Base-by-base conservation (phyloP, 2,329 filamentous ascomycete genomes). In the Seiridium cupressi region DNA sequence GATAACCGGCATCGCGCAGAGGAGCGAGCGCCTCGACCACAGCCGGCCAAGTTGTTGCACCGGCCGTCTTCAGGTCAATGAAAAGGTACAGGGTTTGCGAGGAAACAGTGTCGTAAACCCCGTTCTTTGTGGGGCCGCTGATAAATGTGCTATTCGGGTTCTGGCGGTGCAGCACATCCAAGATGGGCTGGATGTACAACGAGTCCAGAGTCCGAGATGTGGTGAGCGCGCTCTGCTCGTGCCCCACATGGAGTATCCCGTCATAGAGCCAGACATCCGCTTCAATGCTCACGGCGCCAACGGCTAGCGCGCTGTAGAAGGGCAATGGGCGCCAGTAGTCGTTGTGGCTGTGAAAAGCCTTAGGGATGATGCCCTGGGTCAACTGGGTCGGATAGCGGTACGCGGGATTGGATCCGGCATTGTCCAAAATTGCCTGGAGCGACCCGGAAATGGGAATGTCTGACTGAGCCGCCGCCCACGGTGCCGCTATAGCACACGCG, bases 201-300 rank as follows among this genome's bases (percentile, higher is more conserved):
- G 76, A 78, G 65, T 76, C 68, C 60, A 91, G 81, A 0, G 87
- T 89, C 32, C 81, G 80, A 53, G 81, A 79, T 11, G 70, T 67
- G 36, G 79, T 79, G 34, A 89, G 70, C 0, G 81, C 78, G 5
- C 79, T 77, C 6, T 72, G 76, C 49, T 81, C 80, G 70, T 91
- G 89, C 3, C 87, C 87, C 51, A 91, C 83, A 44, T 83, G 82
- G 5, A 91, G 77, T 4, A 84, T 67, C 26, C 66, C 64, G 58
- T 81, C 76, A 54, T 79, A 81, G 1, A 84, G 76, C 85, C 86
- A 91, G 32, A 91, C 81, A 67, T 91, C 89, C 3, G 86, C 87
- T 72, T 91, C 88, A 2, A 89, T 78, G 11, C 85, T 81, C 5
- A 83, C 82, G 65, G 84, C 88, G 5, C 85, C 84, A 3, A 80